These are phyloP conservation scores for Megacollybia marginata DNA, from an alignment of 768 basidiomycete genomes.

Conservation along the genomic window DNA sequence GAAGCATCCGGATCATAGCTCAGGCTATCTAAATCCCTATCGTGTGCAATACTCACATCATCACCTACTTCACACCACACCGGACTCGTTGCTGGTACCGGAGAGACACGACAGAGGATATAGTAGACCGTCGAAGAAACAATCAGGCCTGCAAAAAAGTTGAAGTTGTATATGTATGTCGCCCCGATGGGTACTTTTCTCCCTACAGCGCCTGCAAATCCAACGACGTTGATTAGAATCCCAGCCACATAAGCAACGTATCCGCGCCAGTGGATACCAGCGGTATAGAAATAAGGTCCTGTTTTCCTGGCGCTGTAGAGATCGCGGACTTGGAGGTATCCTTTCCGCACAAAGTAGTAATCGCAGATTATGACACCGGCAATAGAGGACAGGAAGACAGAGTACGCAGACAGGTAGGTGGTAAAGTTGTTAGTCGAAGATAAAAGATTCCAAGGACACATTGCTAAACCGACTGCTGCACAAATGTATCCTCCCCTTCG, in stretches of 20 bases:
- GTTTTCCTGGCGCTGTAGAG: slow-evolving; percentile 50
- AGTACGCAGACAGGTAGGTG: slow-evolving; percentile 76
- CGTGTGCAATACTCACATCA: no score
- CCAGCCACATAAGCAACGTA: slow-evolving; percentile 65
- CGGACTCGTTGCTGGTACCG: no score
- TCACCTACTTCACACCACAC: no score
- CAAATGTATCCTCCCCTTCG: slow-evolving; percentile 79
- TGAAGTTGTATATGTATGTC: slow-evolving; percentile 67
- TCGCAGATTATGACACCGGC: slow-evolving; percentile 80
- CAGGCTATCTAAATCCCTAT: no score
- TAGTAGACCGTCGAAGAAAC: slow-evolving; percentile 29
- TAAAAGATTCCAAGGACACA: slow-evolving; percentile 73
- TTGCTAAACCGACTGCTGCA: slow-evolving; percentile 69
- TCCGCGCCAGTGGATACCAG: slow-evolving; percentile 66
- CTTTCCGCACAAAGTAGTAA: slow-evolving; percentile 68
- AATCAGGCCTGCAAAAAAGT: slow-evolving; percentile 81
- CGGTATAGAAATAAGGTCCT: slow-evolving; percentile 73
- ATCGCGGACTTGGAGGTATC: slow-evolving; percentile 65
- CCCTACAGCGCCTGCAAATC: slow-evolving; percentile 72
- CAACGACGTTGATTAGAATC: slow-evolving; percentile 77
- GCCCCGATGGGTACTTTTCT: slow-evolving; percentile 57
- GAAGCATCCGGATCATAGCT: no score
- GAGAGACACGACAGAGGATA: no score
- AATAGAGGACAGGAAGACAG: slow-evolving; percentile 75
- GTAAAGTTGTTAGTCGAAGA: slow-evolving; percentile 71